phyloP scores from a whole-genome alignment of 345 rosid species.

The Heritiera littoralis region DNA sequence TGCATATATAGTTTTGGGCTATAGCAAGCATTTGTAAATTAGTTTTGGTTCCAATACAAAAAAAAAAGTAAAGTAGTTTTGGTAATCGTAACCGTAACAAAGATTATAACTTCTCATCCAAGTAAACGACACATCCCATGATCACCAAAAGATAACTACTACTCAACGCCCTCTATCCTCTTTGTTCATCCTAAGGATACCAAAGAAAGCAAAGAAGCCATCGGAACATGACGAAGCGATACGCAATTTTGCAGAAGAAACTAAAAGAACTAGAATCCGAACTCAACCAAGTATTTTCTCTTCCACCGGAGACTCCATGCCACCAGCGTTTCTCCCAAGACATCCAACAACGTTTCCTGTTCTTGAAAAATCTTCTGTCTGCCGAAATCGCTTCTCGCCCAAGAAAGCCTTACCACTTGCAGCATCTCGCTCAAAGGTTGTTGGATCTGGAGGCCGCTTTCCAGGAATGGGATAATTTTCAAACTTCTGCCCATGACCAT shows the following conservation, averaged over 20 bases:
- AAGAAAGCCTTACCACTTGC: slow-evolving; percentile 32
- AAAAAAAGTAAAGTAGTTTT: neutral
- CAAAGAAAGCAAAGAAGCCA: too few relatives aligned
- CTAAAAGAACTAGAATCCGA: slow-evolving; percentile 36
- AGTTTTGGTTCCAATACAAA: too few relatives aligned
- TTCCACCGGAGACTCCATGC: slow-evolving; percentile 14
- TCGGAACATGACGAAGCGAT: slow-evolving; percentile 29
- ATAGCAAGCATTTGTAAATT: neutral
- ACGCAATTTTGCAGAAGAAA: slow-evolving; percentile 43
- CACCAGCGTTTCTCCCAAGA: slow-evolving; percentile 26
- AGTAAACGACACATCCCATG: slow-evolving; percentile 11
- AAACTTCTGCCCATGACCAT: neutral
- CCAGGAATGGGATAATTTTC: slow-evolving; percentile 28
- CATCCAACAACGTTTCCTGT: slow-evolving; percentile 40
- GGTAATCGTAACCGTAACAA: neutral
- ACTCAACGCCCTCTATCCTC: neutral
- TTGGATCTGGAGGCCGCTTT: slow-evolving; percentile 32
- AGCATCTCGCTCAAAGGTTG: slow-evolving; percentile 27
- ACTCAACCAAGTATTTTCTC: slow-evolving; percentile 29
- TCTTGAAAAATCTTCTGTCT: slow-evolving; percentile 42
- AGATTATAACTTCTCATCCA: neutral
- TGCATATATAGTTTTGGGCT: too few relatives aligned
- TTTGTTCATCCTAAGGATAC: neutral
- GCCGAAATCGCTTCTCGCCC: slow-evolving; percentile 46
- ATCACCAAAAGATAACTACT: neutral